phyloP scores from a whole-genome alignment of 2,329 filamentous ascomycete species.

The Ascomycota sp. region DNA sequence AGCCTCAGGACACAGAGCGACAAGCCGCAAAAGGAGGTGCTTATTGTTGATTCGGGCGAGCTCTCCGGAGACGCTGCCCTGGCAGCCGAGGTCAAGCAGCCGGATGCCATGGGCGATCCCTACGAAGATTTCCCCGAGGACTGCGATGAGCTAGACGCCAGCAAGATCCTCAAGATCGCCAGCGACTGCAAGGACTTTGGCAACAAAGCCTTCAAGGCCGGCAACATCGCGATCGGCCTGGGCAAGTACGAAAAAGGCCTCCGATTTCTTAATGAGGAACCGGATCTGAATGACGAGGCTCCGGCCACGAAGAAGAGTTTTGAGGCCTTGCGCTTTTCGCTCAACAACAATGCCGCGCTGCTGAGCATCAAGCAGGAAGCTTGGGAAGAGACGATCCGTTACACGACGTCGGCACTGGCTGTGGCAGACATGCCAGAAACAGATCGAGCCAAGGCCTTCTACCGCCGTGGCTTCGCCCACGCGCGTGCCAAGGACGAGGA shows the following conservation, averaged over 20 bases:
- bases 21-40: conserved; percentile 54
- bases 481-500: conserved; percentile 71
- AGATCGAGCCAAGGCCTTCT: conserved; percentile 79
- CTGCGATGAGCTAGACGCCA: conserved; percentile 42
- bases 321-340: conserved; percentile 55
- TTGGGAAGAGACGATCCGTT: conserved; percentile 49
- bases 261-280: conserved; percentile 74
- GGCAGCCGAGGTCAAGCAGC: conserved; percentile 42
- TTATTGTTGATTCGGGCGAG: conserved; percentile 71
- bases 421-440: conserved; percentile 44
- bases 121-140: conserved; percentile 97
- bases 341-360: conserved; percentile 78
- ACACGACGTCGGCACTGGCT: conserved; percentile 54
- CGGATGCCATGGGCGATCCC: conserved; percentile 68
- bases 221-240: conserved; percentile 48
- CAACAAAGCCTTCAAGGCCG: conserved; percentile 76
- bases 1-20: conserved; percentile 60
- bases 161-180: conserved; percentile 58
- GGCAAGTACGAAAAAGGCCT: conserved; percentile 91
- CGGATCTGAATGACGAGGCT: conserved; percentile 51
- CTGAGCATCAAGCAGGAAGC: conserved; percentile 62
- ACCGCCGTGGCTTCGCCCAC: conserved; percentile 59
- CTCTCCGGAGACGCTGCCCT: conserved; percentile 51
- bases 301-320: conserved; percentile 46
- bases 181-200: conserved; percentile 76